Conservation (phyloP, 1,139 yeast genomes). For the Pichia sp. region DNA sequence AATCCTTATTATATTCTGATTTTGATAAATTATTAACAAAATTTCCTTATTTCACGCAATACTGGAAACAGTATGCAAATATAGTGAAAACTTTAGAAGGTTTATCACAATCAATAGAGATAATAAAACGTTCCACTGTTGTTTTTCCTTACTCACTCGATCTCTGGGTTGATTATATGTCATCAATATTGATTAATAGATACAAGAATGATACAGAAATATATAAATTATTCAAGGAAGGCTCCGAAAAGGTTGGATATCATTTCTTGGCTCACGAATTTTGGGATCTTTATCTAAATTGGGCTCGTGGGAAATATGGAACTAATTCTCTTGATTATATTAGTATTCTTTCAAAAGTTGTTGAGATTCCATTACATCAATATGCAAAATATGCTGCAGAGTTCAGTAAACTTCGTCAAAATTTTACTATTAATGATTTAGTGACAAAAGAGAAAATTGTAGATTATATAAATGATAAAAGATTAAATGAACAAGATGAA, state of each 20-base stretch:
- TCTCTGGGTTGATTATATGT: constrained; percentile 62
- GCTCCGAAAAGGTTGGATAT: constrained; percentile 40
- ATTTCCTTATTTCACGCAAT: constrained; percentile 51
- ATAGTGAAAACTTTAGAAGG: constrained; percentile 53
- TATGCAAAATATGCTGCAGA: constrained; percentile 58
- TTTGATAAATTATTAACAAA: constrained; percentile 38
- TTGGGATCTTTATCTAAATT: constrained; percentile 60
- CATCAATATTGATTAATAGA: constrained; percentile 40
- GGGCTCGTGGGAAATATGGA: constrained; percentile 33
- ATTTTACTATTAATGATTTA: constrained; percentile 33
- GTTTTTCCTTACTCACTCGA: constrained; percentile 52
- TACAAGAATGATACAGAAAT: constrained; percentile 28
- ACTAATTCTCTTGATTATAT: constrained; percentile 31
- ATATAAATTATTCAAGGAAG: constrained; percentile 37
- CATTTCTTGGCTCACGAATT: constrained; percentile 56
- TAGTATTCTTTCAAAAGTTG: constrained; percentile 37
- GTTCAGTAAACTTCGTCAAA: constrained; percentile 39
- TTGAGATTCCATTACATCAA: constrained; percentile 58
- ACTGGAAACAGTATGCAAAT: constrained; percentile 57
- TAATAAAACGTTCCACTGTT: constrained; percentile 42
- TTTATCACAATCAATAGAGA: constrained; percentile 40
- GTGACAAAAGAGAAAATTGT: constrained; percentile 25
- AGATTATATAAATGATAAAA: constrained; percentile 12
- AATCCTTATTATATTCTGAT: constrained; percentile 28
- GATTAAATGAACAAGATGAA: constrained; percentile 8